These are phyloP conservation scores for Rosa persica DNA, from an alignment of 306 rosid species.

Conservation along the genomic window DNA sequence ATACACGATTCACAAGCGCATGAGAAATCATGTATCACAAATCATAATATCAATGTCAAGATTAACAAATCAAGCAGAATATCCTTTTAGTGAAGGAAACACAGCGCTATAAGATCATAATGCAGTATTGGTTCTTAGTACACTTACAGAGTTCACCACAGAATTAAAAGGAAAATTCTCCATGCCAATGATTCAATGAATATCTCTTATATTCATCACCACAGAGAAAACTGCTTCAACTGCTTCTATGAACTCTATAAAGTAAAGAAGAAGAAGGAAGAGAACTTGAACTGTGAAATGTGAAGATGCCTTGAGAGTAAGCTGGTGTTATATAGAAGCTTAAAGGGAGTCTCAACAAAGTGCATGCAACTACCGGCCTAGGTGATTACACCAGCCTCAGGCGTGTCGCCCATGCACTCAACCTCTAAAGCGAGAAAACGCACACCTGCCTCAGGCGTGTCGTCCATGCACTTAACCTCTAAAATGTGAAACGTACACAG, in stretches of 20 bases:
- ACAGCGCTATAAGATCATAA: neutral
- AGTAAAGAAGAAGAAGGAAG: conserved; percentile 12
- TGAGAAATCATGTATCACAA: neutral
- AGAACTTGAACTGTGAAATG: conserved; percentile 5
- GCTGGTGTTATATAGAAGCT: conserved; percentile 15
- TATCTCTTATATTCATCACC: neutral
- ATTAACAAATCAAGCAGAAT: neutral
- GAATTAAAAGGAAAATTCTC: conserved; percentile 1
- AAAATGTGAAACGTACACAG: neutral
- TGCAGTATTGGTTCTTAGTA: neutral
- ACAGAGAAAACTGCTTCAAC: neutral
- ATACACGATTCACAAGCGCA: neutral
- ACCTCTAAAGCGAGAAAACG: neutral
- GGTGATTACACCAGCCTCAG: conserved; percentile 22
- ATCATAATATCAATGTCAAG: neutral
- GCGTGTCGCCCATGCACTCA: neutral
- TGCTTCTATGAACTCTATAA: neutral
- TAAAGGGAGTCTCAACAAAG: neutral
- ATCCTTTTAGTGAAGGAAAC: neutral
- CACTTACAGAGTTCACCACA: conserved; percentile 12
- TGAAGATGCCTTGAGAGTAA: neutral
- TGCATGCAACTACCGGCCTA: conserved; percentile 16
- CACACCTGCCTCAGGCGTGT: conserved; percentile 8
- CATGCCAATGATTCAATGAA: conserved; percentile 2
- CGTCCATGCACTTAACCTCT: neutral